Evolutionary conservation across 2,329 filamentous ascomycete genomes (phyloP).

Genomic region (Apiospora marii): DNA sequence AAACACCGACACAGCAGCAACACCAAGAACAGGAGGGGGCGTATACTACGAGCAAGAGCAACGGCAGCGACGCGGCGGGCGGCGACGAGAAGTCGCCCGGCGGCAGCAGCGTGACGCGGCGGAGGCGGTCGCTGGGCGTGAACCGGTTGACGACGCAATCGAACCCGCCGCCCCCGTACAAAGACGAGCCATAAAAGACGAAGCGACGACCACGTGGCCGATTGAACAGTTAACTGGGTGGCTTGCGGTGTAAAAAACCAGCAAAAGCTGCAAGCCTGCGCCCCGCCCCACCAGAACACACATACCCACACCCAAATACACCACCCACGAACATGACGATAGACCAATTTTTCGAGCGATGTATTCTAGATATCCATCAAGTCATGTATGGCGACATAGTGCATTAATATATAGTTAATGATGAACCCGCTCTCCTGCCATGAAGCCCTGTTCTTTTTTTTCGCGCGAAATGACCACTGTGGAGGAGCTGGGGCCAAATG

Average conservation of each 20-base stretch:
- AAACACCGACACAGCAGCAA: not conserved
- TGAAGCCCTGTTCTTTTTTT: not conserved
- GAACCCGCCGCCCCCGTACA: not conserved
- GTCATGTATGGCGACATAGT: not conserved
- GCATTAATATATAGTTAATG: conserved; percentile 4
- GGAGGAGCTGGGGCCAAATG: not conserved
- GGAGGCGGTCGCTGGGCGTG: not conserved
- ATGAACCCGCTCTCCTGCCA: not conserved
- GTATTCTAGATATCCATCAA: not conserved
- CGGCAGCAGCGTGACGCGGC: not conserved
- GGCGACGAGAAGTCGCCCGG: not conserved
- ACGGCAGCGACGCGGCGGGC: not conserved
- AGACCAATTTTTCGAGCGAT: not conserved
- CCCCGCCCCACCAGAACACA: too few relatives aligned
- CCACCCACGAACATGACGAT: not conserved
- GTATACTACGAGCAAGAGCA: not conserved
- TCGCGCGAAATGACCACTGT: not conserved
- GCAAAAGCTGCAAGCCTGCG: not conserved
- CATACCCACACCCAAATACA: not conserved
- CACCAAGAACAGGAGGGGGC: not conserved
- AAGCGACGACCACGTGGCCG: not conserved
- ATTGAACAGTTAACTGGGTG: not conserved
- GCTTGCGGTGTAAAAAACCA: too few relatives aligned
- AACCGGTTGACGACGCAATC: not conserved
- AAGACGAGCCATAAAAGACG: not conserved